Percentiles rank a stretch among this genome's conserved stretches.
Evolutionary conservation across 306 rosid species (phyloP).

Genomic region (Spatholobus suberectus): DNA sequence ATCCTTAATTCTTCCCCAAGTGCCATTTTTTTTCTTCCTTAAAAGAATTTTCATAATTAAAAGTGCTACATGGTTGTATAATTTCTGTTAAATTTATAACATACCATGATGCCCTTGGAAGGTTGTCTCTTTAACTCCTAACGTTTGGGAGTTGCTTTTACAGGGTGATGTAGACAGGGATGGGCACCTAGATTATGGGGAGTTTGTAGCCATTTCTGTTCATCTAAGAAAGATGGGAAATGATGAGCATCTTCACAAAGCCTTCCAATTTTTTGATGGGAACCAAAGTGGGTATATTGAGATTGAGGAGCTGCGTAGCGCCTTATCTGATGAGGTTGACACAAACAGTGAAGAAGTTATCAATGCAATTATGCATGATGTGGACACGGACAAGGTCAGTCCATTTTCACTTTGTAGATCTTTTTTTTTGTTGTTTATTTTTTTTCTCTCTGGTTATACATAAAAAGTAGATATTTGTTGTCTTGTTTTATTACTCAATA

Average conservation of each 20-base stretch:
- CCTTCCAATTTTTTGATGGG: constrained; percentile 84
- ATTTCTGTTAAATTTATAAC: background rate
- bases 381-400: constrained; percentile 95
- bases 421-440: background rate
- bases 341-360: constrained; percentile 74
- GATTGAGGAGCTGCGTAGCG: constrained; percentile 75
- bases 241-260: constrained; percentile 83
- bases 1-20: background rate
- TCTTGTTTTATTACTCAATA: background rate
- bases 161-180: constrained; percentile 96
- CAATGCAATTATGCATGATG: constrained; percentile 80
- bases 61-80: background rate
- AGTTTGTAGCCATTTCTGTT: constrained; percentile 88
- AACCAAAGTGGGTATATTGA: constrained; percentile 76
- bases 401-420: background rate
- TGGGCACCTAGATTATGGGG: constrained; percentile 84
- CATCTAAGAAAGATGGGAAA: constrained; percentile 83
- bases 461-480: background rate
- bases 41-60: background rate
- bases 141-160: constrained; percentile 42
- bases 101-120: background rate
- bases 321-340: constrained; percentile 70
- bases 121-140: constrained; percentile 17
- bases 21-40: background rate
- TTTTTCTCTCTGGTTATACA: background rate